Percentiles rank a stretch among this genome's conserved stretches.
Conservation (phyloP, 1,284 basidiomycete species). For the Trichosporon ovoides region DNA sequence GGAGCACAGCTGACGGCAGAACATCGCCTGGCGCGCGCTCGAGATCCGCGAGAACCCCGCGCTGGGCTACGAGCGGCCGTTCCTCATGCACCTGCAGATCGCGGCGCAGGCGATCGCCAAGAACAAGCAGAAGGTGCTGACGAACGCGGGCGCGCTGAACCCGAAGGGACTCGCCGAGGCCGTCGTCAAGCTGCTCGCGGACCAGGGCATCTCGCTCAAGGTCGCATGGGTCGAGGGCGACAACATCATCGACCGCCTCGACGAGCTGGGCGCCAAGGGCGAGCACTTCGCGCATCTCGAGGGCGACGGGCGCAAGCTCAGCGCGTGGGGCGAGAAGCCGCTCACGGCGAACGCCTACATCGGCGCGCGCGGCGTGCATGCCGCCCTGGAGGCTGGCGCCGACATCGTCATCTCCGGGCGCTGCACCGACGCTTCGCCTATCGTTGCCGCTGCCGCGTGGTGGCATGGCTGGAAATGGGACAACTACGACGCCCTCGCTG, state of each 20-base stretch:
- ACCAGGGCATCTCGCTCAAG: conserved; percentile 8
- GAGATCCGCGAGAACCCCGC: conserved; percentile 18
- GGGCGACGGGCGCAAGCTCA: conserved; percentile 7
- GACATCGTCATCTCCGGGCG: conserved; percentile 33
- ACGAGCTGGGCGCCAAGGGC: conserved; percentile 12
- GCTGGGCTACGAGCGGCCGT: conserved; percentile 22
- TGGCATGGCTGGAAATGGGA: conserved; percentile 25
- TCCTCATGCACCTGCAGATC: conserved; percentile 19
- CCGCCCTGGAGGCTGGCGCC: conserved; percentile 23
- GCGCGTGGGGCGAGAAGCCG: conserved; percentile 15
- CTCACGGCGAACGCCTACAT: conserved; percentile 19
- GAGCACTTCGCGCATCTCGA: conserved; percentile 20
- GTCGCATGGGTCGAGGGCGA: conserved; percentile 21
- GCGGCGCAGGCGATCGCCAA: conserved; percentile 17
- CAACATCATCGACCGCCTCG: conserved; percentile 14
- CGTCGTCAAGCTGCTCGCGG: conserved; percentile 11
- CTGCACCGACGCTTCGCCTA: conserved; percentile 29
- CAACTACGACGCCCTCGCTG: conserved; percentile 25
- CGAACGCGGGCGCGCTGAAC: conserved; percentile 27
- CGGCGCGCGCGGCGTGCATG: conserved; percentile 14
- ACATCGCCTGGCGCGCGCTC: conserved; percentile 23
- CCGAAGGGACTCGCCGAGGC: conserved; percentile 17
- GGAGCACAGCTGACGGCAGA: conserved; percentile 11
- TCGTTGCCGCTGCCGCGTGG: conserved; percentile 26
- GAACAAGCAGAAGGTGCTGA: conserved; percentile 20